Percentiles rank a stretch among this genome's conserved stretches.
Evolutionary conservation across 1,284 basidiomycete species (phyloP).

Genomic region (Bondarzewia mesenterica): DNA sequence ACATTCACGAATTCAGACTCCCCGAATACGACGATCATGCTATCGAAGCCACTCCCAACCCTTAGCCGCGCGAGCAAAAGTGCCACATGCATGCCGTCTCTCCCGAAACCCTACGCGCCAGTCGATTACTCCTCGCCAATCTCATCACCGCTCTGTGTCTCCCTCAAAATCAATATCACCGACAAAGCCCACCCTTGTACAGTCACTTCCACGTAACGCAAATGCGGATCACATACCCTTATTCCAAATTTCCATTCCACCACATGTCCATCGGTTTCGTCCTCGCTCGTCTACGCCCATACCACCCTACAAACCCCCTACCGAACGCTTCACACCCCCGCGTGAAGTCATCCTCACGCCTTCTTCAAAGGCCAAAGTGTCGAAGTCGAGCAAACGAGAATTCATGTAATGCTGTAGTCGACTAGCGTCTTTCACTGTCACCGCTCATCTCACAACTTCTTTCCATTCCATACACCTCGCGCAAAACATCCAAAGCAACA

Average conservation of each 20-base stretch:
- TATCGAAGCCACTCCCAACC: constrained; percentile 41
- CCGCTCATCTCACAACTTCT: too few relatives aligned
- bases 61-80: constrained; percentile 51
- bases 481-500: too few relatives aligned
- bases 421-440: too few relatives aligned
- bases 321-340: constrained; percentile 62
- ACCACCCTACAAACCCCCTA: constrained; percentile 55
- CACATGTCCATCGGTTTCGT: constrained; percentile 15
- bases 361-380: constrained; percentile 13
- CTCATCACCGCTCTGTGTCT: constrained; percentile 11
- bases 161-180: constrained; percentile 18
- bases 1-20: background rate
- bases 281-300: constrained; percentile 38
- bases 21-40: background rate
- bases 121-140: too few relatives aligned
- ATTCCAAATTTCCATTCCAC: constrained; percentile 31
- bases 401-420: too few relatives aligned
- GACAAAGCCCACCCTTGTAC: constrained; percentile 21
- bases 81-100: constrained; percentile 14
- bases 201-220: constrained; percentile 37
- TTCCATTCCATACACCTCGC: too few relatives aligned
- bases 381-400: constrained; percentile 31
- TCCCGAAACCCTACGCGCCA: constrained; percentile 22
- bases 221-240: constrained; percentile 32
- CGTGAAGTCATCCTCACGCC: constrained; percentile 47